Percentiles rank a stretch among this genome's conserved stretches.
Conservation (phyloP, 176 grass and related monocot species). For the Oryza meyeriana region DNA sequence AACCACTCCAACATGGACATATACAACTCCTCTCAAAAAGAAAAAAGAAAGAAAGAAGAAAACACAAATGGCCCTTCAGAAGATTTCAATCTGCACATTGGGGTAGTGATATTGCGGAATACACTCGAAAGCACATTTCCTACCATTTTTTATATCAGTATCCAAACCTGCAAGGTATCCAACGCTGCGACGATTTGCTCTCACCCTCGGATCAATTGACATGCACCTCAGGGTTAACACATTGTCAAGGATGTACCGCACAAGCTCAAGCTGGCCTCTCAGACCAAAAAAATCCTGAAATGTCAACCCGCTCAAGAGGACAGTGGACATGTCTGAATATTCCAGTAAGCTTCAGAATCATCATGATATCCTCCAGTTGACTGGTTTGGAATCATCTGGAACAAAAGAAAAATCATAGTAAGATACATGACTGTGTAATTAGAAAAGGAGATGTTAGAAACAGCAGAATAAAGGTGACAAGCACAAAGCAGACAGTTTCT, state of each 20-base stretch:
- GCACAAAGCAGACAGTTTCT: not conserved
- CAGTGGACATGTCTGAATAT: not conserved
- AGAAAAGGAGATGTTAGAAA: not conserved
- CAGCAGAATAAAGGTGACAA: not conserved
- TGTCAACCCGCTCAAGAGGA: conserved; percentile 5
- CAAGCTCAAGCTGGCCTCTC: conserved; percentile 9
- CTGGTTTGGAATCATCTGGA: not conserved
- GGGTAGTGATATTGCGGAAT: not conserved
- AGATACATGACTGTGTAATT: not conserved
- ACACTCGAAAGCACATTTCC: not conserved
- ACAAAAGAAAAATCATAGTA: not conserved
- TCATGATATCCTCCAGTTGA: not conserved
- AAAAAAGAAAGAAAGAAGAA: not conserved
- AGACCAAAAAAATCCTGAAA: conserved; percentile 19
- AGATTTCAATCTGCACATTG: conserved; percentile 9
- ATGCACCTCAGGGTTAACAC: not conserved
- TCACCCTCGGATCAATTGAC: conserved; percentile 11
- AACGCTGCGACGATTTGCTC: not conserved
- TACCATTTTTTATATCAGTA: not conserved
- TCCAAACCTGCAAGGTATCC: not conserved
- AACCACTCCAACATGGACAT: too few relatives aligned
- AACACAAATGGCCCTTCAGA: not conserved
- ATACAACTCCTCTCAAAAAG: too few relatives aligned
- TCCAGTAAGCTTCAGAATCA: not conserved
- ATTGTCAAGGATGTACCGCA: conserved; percentile 16